Evolutionary conservation across 2,329 filamentous ascomycete species (phyloP), one percentile per base, ranked within the genome.

Genomic region (Penicillium oxalicum): DNA sequence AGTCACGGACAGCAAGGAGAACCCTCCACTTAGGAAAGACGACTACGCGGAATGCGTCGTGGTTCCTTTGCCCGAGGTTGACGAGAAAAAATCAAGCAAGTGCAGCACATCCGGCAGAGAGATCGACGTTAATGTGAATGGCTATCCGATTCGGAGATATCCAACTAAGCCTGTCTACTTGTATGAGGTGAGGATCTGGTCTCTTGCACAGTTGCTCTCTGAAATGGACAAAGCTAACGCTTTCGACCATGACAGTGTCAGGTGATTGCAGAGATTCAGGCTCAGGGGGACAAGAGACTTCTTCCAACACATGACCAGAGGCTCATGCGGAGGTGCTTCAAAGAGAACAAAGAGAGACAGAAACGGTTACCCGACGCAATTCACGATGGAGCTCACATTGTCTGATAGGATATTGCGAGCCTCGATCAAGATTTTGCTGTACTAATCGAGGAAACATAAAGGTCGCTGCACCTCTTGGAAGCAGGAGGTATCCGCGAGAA

Each of bases 321-420:
- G 9, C 41, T 44, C 34, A 27, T 44, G 32, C 33, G 34, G 9
- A 3, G n/a, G 7, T 44, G 41, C 12, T 44, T 44, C n/a, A 33
- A 36, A 28, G 35, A 36, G n/a, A 44, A 32, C 24, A 35, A 28
- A 9, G 70, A 91, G 9, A 40, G 51, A 9, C 45, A 44, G 42
- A 47, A 41, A 39, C 24, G 44, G 12, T 35, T 54, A 12, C 1
- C 71, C 74, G 2, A 68, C 72, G 2, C 73, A 74, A 79, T 96
- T 48, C 90, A 82, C 59, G 90, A 97, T 70, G 88, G 88, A 27
- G 84, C 85, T 61, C 88, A 86, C 67, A 77, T 98, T 40, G 91
- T 89, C 12, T 98, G 93, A 91, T 87, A 73, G 60, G 73, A 50
- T 43, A 40, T 32, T 52, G 3, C 5, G 62, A 42, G 64, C 36